phyloP scores from a whole-genome alignment of 208 protist species.

The Crithidia thermophila region DNA sequence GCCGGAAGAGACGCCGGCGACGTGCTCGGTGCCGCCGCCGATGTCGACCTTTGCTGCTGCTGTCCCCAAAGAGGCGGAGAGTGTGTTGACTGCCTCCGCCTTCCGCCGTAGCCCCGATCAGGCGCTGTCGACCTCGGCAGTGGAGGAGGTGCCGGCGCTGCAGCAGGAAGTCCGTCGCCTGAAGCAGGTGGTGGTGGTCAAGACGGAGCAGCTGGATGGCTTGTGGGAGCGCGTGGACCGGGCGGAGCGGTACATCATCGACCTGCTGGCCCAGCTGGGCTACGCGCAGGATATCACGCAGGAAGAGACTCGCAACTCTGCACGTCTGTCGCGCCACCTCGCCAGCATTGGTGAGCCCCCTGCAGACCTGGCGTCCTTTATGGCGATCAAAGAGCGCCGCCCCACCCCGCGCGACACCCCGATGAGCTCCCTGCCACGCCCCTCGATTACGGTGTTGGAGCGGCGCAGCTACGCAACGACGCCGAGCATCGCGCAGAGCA shows the following conservation, averaged over 20 bases:
- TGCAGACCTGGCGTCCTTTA: constrained; percentile 10
- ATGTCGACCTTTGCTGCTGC: not conserved
- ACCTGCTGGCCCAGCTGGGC: constrained; percentile 9
- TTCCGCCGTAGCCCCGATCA: not conserved
- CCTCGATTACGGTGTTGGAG: not conserved
- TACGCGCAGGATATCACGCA: constrained; percentile 14
- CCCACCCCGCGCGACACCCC: not conserved
- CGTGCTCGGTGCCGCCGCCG: not conserved
- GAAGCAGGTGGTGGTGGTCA: not conserved
- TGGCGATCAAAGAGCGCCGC: constrained; percentile 13
- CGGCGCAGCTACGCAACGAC: no score
- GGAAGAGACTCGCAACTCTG: constrained; percentile 20
- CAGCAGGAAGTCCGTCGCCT: constrained; percentile 18
- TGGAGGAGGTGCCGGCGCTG: constrained; percentile 2
- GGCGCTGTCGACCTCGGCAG: not conserved
- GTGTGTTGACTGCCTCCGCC: not conserved
- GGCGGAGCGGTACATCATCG: constrained; percentile 19
- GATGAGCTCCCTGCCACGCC: not conserved
- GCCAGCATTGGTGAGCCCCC: constrained; percentile 4
- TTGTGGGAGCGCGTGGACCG: constrained; percentile 24
- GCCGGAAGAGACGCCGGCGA: no score
- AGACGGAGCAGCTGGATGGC: constrained; percentile 25
- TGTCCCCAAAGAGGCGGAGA: not conserved
- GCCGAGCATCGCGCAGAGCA: no score
- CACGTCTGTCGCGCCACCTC: constrained; percentile 24